Evolutionary conservation across 768 basidiomycete genomes (phyloP), one percentile per base, ranked within the genome.

Genomic region (Mycena galericulata): DNA sequence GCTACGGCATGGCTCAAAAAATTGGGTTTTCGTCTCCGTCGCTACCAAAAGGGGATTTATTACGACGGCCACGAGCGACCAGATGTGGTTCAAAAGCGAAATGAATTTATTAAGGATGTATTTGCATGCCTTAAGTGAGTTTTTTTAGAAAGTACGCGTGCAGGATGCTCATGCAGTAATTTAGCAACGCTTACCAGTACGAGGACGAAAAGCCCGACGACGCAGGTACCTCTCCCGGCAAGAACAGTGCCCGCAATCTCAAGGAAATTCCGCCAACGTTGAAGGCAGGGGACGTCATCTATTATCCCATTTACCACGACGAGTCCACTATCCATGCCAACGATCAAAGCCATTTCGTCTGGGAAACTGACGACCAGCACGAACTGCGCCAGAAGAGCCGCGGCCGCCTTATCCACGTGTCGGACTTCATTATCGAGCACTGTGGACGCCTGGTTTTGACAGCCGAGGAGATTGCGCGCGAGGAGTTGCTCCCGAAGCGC

Each of bases 261-360:
- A 26, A 47, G 36, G 65, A 67, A 40, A 61, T 67, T 61, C 34
- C 60, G 20, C 76, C 74, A 17, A 36, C 24, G 15, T 57, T 77
- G 3, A 29, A 49, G 24, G 56, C 61, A 2, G 73, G 68, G 18
- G 60, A 74, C 30, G 65, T 65, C 50, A 47, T 68, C 3, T 73
- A 71, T 40, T 49, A 69, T 8, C 54, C 65, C 17, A 34, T 77
- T n/a, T 54, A 65, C 46, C 77, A 78, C 57, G 72, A 78, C 57
- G 73, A 76, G 53, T 53, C 43, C 8, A 68, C 70, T 22, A 26
- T 76, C 51, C 72, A 71, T 29, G 74, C 74, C 26, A 76, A 76
- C 46, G 74, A 79, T 24, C 58, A 51, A 43, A 38, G 51, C n/a
- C 55, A 55, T 24, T 41, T 49, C 34, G 56, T 65, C n/a, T 75